A percentile compares a stretch with the other conserved stretches of the same genome.
These are phyloP conservation scores for Suillus variegatus DNA, from an alignment of 768 basidiomycete genomes.

Conservation along the genomic window DNA sequence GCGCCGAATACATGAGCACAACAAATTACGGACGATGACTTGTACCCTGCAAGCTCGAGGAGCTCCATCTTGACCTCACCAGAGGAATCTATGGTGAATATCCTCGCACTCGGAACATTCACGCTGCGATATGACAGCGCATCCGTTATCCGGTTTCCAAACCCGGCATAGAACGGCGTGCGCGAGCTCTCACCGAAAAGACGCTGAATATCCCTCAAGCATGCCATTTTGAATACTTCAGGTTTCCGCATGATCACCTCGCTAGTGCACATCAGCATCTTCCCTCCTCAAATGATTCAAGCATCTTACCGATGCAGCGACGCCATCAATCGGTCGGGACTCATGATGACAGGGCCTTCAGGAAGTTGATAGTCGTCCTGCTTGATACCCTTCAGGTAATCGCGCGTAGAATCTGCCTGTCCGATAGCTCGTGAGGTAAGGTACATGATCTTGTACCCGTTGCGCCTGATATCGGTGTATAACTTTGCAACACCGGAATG, in stretches of 20 bases:
- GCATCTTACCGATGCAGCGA: conserved; percentile 85
- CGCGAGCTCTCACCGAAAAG: conserved; percentile 74
- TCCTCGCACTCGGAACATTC: conserved; percentile 89
- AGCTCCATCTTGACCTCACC: conserved; percentile 98
- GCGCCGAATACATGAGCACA: background rate
- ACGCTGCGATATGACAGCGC: conserved; percentile 97
- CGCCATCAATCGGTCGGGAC: conserved; percentile 92
- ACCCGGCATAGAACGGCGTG: conserved; percentile 94
- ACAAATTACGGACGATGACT: conserved; percentile 72
- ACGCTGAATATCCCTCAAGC: conserved; percentile 90
- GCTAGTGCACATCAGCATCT: conserved; percentile 39
- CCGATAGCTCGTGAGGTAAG: conserved; percentile 96
- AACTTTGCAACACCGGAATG: conserved; percentile 96
- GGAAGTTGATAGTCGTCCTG: conserved; percentile 97
- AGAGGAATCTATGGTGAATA: conserved; percentile 94
- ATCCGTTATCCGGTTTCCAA: conserved; percentile 98
- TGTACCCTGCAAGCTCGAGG: conserved; percentile 94
- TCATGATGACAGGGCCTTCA: conserved; percentile 98
- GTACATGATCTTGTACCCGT: conserved; percentile 98
- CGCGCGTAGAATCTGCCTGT: conserved; percentile 94
- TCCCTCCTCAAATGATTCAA: background rate
- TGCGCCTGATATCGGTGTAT: conserved; percentile 92
- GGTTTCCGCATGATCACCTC: conserved; percentile 99
- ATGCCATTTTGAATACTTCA: conserved; percentile 99
- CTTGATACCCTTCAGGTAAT: conserved; percentile 92